Evolutionary conservation across 2,329 filamentous ascomycete species (phyloP), one percentile per base, ranked within the genome.

Genomic region (Colletotrichum endophyticum): DNA sequence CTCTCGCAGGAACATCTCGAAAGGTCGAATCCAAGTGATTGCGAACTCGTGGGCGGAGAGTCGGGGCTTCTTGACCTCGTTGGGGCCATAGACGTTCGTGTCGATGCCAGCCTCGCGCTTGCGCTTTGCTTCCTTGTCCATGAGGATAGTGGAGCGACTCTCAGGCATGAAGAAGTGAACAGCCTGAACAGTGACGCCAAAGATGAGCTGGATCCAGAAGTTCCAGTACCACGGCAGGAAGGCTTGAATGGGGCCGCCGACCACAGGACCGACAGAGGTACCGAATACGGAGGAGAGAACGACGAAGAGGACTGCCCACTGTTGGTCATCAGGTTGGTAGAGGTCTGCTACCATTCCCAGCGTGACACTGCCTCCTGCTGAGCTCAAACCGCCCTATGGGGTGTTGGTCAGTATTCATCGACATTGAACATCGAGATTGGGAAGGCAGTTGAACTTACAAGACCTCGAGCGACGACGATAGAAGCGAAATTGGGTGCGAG

Each of bases 321-420:
- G 89, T 77, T 92, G 91, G 8, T 89, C 84, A 59, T 90, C 89
- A 0, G 90, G 84, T 66, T 88, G 85, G 83, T 89, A 93, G 87
- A 94, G 89, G 78, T 94, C 92, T 4, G 92, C 91, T 4, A 93
- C 88, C 84, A 93, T 91, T 9, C 92, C 92, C 3, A 94, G 83
- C 0, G 92, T 94, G 32, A 94, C 91, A 7, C 91, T 91, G 6
- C 92, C 92, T 70, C 92, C 92, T 7, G 91, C 92, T 4, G 91
- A 92, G 7, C 90, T 92, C 4, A 93, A 83, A 74, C 92, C 92
- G 59, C 91, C 91, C 4, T 89, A 80, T 9, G 1, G 0, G 9
- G 6, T 25, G 2, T 73, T 13, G 30, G 44, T 25, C 1, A 22
- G 7, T 3, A 36, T 15, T 36, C 34, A 36, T 36, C 34, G 0